Percentiles rank a stretch among this genome's conserved stretches.
These are phyloP conservation scores for Escallonia herrerae DNA, from an alignment of 129 eudicot genomes.

Conservation along the genomic window DNA sequence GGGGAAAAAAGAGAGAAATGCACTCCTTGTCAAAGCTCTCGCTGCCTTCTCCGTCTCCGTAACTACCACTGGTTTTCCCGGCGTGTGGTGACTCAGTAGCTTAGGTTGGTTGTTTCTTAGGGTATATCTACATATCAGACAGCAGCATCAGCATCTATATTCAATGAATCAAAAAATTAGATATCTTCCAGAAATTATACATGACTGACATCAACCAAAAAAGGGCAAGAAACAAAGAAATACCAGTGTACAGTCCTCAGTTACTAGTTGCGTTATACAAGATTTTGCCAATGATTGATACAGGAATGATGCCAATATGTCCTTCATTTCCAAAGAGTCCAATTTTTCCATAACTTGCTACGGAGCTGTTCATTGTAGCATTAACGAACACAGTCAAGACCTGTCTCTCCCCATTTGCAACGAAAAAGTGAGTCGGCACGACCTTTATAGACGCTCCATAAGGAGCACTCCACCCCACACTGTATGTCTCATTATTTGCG, in stretches of 20 bases:
- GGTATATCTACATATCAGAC: too few relatives aligned
- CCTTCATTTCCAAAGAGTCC: slow-evolving; percentile 79
- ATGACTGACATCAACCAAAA: too few relatives aligned
- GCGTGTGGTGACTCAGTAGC: too few relatives aligned
- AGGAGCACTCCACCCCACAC: slow-evolving; percentile 85
- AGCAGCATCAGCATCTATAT: too few relatives aligned
- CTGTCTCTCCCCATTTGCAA: slow-evolving; percentile 59
- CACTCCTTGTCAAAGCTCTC: too few relatives aligned
- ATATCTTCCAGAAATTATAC: too few relatives aligned
- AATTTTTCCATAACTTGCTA: slow-evolving; percentile 84
- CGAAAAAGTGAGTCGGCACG: slow-evolving; percentile 53
- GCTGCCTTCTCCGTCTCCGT: too few relatives aligned
- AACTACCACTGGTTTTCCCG: too few relatives aligned
- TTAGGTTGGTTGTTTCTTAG: too few relatives aligned
- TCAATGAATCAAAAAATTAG: too few relatives aligned
- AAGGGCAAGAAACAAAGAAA: too few relatives aligned
- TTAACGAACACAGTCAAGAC: slow-evolving; percentile 45
- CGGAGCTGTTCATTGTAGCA: slow-evolving; percentile 52
- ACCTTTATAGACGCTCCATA: slow-evolving; percentile 79
- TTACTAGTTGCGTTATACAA: slow-evolving; percentile 41
- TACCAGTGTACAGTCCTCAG: slow-evolving; percentile 9
- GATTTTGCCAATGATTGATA: slow-evolving; percentile 62
- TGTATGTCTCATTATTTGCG: slow-evolving; percentile 71
- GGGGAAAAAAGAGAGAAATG: too few relatives aligned
- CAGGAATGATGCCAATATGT: slow-evolving; percentile 62